A percentile compares a stretch with the other conserved stretches of the same genome.
phyloP scores from a whole-genome alignment of 1,284 basidiomycete species.

The Salmacisia buchloeana region DNA sequence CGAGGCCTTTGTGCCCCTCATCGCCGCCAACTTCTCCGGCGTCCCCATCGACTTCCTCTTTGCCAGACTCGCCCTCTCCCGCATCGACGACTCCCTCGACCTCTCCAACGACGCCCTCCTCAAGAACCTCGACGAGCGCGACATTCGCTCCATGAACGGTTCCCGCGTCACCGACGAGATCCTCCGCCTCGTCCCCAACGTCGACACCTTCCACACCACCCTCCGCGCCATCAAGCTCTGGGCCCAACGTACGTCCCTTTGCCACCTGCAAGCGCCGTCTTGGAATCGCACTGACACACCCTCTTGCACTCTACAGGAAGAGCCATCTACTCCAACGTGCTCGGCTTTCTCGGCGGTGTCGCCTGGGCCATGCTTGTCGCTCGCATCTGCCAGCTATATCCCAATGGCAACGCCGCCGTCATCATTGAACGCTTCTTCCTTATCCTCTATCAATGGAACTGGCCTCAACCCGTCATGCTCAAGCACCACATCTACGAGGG shows the following conservation, averaged over 20 bases:
- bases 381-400: constrained; percentile 96
- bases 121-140: constrained; percentile 87
- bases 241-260: constrained; percentile 73
- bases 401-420: constrained; percentile 84
- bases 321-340: constrained; percentile 97
- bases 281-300: constrained; percentile 14
- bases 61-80: constrained; percentile 73
- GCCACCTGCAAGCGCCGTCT: constrained; percentile 8
- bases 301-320: constrained; percentile 58
- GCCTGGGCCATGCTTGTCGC: constrained; percentile 98
- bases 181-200: constrained; percentile 87
- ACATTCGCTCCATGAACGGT: constrained; percentile 87
- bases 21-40: constrained; percentile 83
- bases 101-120: constrained; percentile 86
- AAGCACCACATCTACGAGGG: constrained; percentile 82
- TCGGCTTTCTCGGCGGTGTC: constrained; percentile 95
- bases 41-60: constrained; percentile 92
- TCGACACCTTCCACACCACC: constrained; percentile 87
- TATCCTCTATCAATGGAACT: constrained; percentile 94
- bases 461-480: constrained; percentile 94
- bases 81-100: constrained; percentile 84
- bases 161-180: constrained; percentile 96
- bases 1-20: constrained; percentile 90
- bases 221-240: constrained; percentile 94
- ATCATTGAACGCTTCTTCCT: constrained; percentile 96